These are phyloP conservation scores for Elsinoe arachidis DNA, from an alignment of 2,329 filamentous ascomycete genomes.

Conservation along the genomic window DNA sequence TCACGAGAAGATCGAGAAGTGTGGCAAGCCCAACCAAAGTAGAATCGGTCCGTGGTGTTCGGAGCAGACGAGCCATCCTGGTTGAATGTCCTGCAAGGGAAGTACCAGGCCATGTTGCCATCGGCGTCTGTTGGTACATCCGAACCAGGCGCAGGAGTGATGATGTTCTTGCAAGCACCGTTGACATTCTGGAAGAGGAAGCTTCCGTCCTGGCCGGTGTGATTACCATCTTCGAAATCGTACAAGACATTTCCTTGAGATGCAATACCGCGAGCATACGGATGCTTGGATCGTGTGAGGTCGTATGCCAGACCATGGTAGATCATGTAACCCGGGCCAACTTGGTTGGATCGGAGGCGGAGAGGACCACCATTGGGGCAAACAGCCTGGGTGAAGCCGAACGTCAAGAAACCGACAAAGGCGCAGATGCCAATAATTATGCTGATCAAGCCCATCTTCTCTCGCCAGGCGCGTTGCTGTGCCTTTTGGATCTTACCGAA, in stretches of 20 bases:
- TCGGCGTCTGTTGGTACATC: slow-evolving; percentile 68
- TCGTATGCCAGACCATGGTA: slow-evolving; percentile 91
- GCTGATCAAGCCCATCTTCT: slow-evolving; percentile 95
- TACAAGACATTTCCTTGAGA: slow-evolving; percentile 70
- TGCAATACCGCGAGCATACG: slow-evolving; percentile 69
- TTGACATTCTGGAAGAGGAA: slow-evolving; percentile 99
- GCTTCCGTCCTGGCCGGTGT: slow-evolving; percentile 85
- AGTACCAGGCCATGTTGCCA: slow-evolving; percentile 87
- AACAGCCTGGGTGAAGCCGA: slow-evolving; percentile 86
- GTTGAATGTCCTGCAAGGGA: slow-evolving; percentile 83
- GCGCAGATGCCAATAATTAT: slow-evolving; percentile 82
- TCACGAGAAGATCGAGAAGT: slow-evolving; percentile 61
- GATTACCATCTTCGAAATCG: slow-evolving; percentile 64
- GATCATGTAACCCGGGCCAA: slow-evolving; percentile 80
- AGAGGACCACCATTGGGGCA: slow-evolving; percentile 60
- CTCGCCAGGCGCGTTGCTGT: slow-evolving; percentile 87
- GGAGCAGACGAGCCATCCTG: slow-evolving; percentile 79
- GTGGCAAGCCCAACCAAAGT: slow-evolving; percentile 82
- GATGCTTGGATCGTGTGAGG: slow-evolving; percentile 66
- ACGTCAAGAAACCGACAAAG: slow-evolving; percentile 89
- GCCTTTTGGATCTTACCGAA: slow-evolving; percentile 79
- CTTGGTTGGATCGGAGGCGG: slow-evolving; percentile 73
- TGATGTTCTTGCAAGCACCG: slow-evolving; percentile 85
- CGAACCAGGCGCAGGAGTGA: slow-evolving; percentile 61
- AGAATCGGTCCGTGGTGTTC: slow-evolving; percentile 66